Evolutionary conservation across 805 yeast species (phyloP).

Genomic region (Barnettozyma pratensis): DNA sequence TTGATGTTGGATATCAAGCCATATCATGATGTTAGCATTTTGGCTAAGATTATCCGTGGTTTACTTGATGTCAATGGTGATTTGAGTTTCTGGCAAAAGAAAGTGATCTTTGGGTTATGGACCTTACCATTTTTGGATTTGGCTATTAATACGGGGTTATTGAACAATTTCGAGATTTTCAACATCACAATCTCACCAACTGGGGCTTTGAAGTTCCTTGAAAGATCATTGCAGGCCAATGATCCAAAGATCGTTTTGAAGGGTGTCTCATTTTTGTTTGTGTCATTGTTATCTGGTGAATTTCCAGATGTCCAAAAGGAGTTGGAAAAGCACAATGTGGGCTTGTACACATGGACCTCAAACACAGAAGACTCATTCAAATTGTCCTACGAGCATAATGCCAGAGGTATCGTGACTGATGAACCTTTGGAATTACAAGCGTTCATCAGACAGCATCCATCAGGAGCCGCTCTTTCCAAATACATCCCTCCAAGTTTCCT

Average conservation of each 20-base stretch:
- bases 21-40: slow-evolving; percentile 37
- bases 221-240: slow-evolving; percentile 15
- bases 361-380: slow-evolving; percentile 34
- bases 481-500: slow-evolving; percentile 8
- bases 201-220: slow-evolving; percentile 27
- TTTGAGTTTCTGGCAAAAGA: slow-evolving; percentile 37
- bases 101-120: slow-evolving; percentile 52
- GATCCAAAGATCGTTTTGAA: slow-evolving; percentile 23
- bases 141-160: slow-evolving; percentile 34
- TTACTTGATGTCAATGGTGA: slow-evolving; percentile 36
- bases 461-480: slow-evolving; percentile 1
- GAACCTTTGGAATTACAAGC: slow-evolving; percentile 23
- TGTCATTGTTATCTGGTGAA: slow-evolving; percentile 41
- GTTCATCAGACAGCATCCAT: slow-evolving; percentile 8
- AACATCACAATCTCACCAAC: slow-evolving; percentile 32
- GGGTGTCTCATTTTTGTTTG: slow-evolving; percentile 46
- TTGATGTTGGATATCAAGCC: slow-evolving; percentile 51
- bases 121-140: slow-evolving; percentile 37
- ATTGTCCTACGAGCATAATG: slow-evolving; percentile 29
- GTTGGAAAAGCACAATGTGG: slow-evolving; percentile 28
- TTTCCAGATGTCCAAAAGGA: slow-evolving; percentile 28
- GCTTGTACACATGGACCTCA: slow-evolving; percentile 49
- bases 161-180: slow-evolving; percentile 31
- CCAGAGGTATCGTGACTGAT: slow-evolving; percentile 40
- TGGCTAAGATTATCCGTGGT: slow-evolving; percentile 33